Percentiles rank a stretch among this genome's conserved stretches.
These are phyloP conservation scores for Salicornia ramosissima DNA, from an alignment of 148 eudicot genomes.

Conservation along the genomic window DNA sequence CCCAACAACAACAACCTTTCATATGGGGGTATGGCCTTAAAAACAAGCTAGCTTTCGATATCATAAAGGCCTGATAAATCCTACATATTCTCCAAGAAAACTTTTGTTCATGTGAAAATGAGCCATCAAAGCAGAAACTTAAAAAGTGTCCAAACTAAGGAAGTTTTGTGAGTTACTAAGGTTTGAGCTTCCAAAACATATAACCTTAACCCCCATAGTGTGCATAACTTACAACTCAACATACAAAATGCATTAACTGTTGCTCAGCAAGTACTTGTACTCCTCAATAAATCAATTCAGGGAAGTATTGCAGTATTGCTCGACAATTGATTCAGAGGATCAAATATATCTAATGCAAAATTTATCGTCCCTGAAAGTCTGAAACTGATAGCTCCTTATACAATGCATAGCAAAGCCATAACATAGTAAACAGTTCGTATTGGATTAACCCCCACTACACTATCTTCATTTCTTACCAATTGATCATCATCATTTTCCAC, in stretches of 20 bases:
- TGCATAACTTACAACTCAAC: not conserved
- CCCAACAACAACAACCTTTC: too few relatives aligned
- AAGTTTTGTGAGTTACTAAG: not conserved
- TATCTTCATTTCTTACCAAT: not conserved
- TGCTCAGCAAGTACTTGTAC: not conserved
- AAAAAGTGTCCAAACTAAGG: not conserved
- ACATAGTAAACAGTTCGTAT: not conserved
- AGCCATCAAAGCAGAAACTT: not conserved
- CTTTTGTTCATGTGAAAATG: not conserved
- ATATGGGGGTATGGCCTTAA: slow-evolving; percentile 9
- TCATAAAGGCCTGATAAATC: too few relatives aligned
- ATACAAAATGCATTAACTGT: not conserved
- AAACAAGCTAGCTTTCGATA: not conserved
- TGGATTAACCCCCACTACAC: not conserved
- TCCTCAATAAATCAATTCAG: not conserved
- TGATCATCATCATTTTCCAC: not conserved
- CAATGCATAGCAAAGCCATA: not conserved
- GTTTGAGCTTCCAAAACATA: not conserved
- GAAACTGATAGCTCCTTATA: too few relatives aligned
- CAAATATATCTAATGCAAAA: not conserved
- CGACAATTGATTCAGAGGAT: not conserved
- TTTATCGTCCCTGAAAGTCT: not conserved
- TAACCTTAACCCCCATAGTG: not conserved
- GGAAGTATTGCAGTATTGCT: not conserved
- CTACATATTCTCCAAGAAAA: too few relatives aligned